Base-by-base conservation (phyloP, 2,329 filamentous ascomycete genomes). In the Colletotrichum musae region DNA sequence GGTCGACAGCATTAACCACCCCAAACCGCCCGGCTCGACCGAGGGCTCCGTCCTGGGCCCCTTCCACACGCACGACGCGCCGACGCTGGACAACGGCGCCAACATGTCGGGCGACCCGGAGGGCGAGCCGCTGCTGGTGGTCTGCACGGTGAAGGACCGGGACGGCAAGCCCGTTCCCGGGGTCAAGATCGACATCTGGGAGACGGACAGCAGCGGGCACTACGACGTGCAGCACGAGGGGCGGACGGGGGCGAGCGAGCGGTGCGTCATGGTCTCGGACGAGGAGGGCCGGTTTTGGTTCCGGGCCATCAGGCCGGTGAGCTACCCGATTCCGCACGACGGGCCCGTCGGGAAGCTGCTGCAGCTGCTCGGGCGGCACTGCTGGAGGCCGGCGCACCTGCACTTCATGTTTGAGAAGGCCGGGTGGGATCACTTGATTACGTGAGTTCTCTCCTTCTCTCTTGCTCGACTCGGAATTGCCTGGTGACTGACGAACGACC, bases 361-460 rank as follows among this genome's bases (percentile, higher is more conserved):
- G 74, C 81, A 83, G 77, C 79, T 82, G 75, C 77, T 96, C 74
- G 85, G 87, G n/a, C 84, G 94, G n/a, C 94, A 96, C 81, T 89
- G 90, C 64, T 95, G 90, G 83, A 83, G 94, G 60, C 94, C 93
- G 1, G 88, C 90, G 21, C 93, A 96, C 79, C 88, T 95, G 85
- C 93, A 96, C 79, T 96, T 96, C 75, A 96, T 97, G 93, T 94
- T 97, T 81, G 89, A 91, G 77, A 94, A 94, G 83, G 80, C 85
- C 41, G 92, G 93, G 0, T 94, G 88, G 82, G 94, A 97, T 82
- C 88, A 92, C 77, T 80, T 97, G 74, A 92, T 96, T 76, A 97
- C 94, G 93, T 95, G 84, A 72, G 91, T 90, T 39, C n/a, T 36
- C n/a, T 10, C 2, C 28, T 32, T 39, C 6, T 12, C 2, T 41